These are phyloP conservation scores for Endocalyx cinctus DNA, from an alignment of 2,329 filamentous ascomycete species.

Conservation along the genomic window DNA sequence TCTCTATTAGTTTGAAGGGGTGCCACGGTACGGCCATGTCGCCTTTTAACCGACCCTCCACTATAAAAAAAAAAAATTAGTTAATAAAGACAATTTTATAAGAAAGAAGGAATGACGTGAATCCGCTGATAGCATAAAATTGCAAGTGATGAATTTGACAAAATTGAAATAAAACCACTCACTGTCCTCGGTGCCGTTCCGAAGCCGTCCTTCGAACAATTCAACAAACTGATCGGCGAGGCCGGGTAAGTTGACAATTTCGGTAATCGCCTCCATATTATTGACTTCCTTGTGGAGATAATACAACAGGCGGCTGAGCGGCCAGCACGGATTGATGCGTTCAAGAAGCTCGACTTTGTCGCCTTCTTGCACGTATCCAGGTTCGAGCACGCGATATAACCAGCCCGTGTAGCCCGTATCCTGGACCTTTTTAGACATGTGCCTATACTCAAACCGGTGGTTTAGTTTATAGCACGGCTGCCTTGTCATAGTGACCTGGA, in stretches of 20 bases:
- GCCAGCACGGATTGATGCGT: constrained; percentile 53
- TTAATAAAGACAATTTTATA: too few relatives aligned
- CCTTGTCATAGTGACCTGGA: constrained; percentile 56
- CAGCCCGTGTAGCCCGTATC: constrained; percentile 55
- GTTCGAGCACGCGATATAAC: constrained; percentile 56
- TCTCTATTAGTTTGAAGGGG: constrained; percentile 43
- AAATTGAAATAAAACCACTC: too few relatives aligned
- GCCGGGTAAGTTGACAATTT: constrained; percentile 44
- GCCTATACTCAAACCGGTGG: constrained; percentile 58
- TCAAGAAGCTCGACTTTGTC: constrained; percentile 52
- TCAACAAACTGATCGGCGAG: constrained; percentile 42
- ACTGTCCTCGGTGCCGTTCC: constrained; percentile 35
- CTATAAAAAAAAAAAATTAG: too few relatives aligned
- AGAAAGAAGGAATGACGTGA: too few relatives aligned
- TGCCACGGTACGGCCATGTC: constrained; percentile 36
- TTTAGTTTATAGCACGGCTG: constrained; percentile 66
- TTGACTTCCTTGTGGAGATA: constrained; percentile 51
- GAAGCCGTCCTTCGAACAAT: constrained; percentile 46
- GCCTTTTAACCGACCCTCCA: constrained; percentile 18
- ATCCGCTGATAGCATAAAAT: too few relatives aligned
- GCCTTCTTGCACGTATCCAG: constrained; percentile 50
- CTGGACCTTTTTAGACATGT: constrained; percentile 55
- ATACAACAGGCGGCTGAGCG: constrained; percentile 55
- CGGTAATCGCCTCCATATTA: constrained; percentile 44
- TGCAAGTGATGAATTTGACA: too few relatives aligned